These are phyloP conservation scores for Phaeomoniella chlamydospora DNA, from an alignment of 2,329 filamentous ascomycete genomes.

Conservation along the genomic window DNA sequence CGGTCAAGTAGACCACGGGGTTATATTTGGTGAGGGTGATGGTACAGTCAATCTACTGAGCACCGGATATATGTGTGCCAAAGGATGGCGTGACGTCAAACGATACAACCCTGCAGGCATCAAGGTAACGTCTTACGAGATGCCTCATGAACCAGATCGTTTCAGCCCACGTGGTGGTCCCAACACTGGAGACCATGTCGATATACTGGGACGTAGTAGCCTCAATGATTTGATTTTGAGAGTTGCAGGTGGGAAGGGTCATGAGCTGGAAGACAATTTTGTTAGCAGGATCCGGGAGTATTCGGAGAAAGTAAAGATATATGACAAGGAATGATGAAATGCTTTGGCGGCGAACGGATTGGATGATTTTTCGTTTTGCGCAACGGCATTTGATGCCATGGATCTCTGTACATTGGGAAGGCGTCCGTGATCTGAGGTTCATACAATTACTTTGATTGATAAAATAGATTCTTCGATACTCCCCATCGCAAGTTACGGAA, in stretches of 20 bases:
- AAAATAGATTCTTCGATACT: too few relatives aligned
- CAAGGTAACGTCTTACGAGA: conserved; percentile 77
- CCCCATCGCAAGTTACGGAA: too few relatives aligned
- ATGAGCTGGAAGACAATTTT: conserved; percentile 62
- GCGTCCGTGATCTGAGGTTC: too few relatives aligned
- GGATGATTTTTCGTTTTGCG: too few relatives aligned
- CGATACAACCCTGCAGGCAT: conserved; percentile 80
- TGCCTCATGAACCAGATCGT: conserved; percentile 88
- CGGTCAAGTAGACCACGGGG: conserved; percentile 56
- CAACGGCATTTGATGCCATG: too few relatives aligned
- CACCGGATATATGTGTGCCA: conserved; percentile 91
- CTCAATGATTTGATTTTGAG: conserved; percentile 82
- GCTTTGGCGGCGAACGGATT: too few relatives aligned
- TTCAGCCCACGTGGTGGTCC: conserved; percentile 68
- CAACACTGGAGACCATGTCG: conserved; percentile 80
- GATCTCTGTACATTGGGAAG: too few relatives aligned
- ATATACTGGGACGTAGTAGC: conserved; percentile 78
- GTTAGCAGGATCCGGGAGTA: conserved; percentile 74
- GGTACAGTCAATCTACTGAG: conserved; percentile 90
- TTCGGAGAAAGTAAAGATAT: conserved; percentile 68
- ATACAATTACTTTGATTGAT: too few relatives aligned
- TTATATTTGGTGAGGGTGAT: conserved; percentile 92
- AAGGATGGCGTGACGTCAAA: conserved; percentile 74
- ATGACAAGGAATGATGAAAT: conserved; percentile 44
- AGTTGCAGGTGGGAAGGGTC: conserved; percentile 73